Conservation (phyloP, 2,329 filamentous ascomycete species). For the Nigrospora sphaerica region DNA sequence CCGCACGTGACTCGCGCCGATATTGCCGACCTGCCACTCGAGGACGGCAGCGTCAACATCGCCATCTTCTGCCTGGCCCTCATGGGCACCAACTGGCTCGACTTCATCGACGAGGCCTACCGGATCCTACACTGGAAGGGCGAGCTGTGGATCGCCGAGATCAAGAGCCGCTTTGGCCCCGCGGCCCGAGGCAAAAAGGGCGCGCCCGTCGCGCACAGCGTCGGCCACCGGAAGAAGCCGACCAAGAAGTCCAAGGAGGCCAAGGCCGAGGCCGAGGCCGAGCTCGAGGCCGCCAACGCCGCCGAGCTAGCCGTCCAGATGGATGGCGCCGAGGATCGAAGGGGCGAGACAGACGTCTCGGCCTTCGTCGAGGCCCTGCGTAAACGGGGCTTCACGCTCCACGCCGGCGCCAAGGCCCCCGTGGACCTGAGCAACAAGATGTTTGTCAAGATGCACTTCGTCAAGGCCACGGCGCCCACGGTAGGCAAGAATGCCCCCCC, state of each 20-base stretch:
- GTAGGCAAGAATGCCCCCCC: conserved; percentile 62
- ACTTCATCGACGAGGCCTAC: conserved; percentile 94
- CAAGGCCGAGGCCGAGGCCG: conserved; percentile 32
- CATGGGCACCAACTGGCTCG: conserved; percentile 98
- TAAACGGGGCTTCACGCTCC: conserved; percentile 78
- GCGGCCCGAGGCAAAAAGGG: conserved; percentile 36
- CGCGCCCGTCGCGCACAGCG: conserved; percentile 56
- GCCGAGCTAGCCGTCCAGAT: conserved; percentile 62
- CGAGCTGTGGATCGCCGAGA: conserved; percentile 95
- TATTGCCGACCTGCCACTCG: conserved; percentile 74
- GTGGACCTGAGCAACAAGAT: conserved; percentile 89
- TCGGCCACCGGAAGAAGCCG: conserved; percentile 58
- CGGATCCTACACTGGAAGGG: conserved; percentile 87
- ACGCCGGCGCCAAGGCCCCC: conserved; percentile 50
- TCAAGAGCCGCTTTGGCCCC: conserved; percentile 82
- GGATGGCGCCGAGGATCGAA: conserved; percentile 56
- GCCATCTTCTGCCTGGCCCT: conserved; percentile 93
- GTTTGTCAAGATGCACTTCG: conserved; percentile 96
- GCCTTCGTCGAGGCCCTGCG: conserved; percentile 79
- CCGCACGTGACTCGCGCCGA: conserved; percentile 80
- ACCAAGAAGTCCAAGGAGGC: conserved; percentile 34
- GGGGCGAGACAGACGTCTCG: conserved; percentile 75
- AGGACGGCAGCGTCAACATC: conserved; percentile 70
- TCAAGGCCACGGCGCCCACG: conserved; percentile 69
- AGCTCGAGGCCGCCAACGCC: conserved; percentile 40